Evolutionary conservation across 352 stramenopile species (phyloP), one percentile per base, ranked within the genome.

Genomic region (Phytophthora multivora): DNA sequence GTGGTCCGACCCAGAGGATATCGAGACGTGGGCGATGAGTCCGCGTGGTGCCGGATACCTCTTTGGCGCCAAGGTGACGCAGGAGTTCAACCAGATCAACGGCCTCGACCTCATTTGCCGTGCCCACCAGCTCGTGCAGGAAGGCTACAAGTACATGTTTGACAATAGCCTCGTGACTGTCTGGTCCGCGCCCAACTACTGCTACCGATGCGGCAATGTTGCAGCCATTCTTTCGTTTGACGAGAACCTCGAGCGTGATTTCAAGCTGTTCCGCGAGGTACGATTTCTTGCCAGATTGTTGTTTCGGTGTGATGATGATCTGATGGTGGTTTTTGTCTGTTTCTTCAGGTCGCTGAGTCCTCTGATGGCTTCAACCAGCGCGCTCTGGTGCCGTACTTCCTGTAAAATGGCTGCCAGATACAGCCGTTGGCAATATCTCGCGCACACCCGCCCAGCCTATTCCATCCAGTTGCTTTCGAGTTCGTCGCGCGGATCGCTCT

Each of bases 1-100:
- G 73, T 99, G 97, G 97, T 98, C 94, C 16, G 97, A 99, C 71
- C 97, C 97, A 0, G 95, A 98, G 68, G 94, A 98, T 51, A 98
- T 94, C 63, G 89, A 96, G 59, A 90, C 81, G 54, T 96, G 89
- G 89, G 88, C 85, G 12, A 92, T 96, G 77, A 95, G 83, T 61
- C 89, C 89, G n/a, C 85, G 89, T 46, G 89, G 89, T 10, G 89
- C 89, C 9, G 89, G 89, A 28, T 97, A 93, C 51, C 71, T 97
- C 16, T 97, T 97, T 54, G 89, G 89, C 31, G 77, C 73, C 23
- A 93, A 96, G 65, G 89, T 96, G 33, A 93, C 87, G 30, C 73
- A 87, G 49, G 86, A 95, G 73, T 97, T 97, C 61, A 96, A 95
- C 72, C 89, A 96, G 70, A 91, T 95, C 68, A 97, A 97, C 66